Evolutionary conservation across 192 early-diverging fungal genomes (phyloP), one percentile per base, ranked within the genome.

Genomic region (Diversispora epigaea): DNA sequence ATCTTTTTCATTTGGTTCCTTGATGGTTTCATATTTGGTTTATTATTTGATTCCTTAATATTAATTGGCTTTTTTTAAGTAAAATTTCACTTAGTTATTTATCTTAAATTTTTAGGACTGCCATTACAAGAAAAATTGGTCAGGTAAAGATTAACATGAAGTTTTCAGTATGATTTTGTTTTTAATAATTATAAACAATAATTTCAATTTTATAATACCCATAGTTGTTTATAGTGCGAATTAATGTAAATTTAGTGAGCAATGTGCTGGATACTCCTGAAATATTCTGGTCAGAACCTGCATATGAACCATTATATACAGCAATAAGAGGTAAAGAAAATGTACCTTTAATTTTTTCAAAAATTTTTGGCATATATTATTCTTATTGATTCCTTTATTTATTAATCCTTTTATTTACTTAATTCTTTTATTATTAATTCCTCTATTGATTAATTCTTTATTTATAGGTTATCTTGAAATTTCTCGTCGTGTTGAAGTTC

Each of bases 111-210:
- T 32, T 32, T 32, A 32, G 96, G 79, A 94, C 91, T 77, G 91
- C 93, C 5, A 92, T 98, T 76, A 95, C 95, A 44, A 88, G 92
- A 76, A 96, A 96, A 86, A 98, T 98, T 84, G 96, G 94, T 1
- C 92, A 96, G 73, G 73, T 75, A 75, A 74, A 19, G 15, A 22
- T 19, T 62, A 47, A 43, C 39, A 14, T 46, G 8, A 9, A 43
- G 17, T n/a, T 17, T 49, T 12, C 9, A 22, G 17, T 12, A 45
- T 15, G 44, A 3, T 21, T 3, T 66, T 66, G 46, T 21, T 3
- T 47, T 47, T 4, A 47, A 10, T 11, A 9, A 40, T 64, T 43
- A 25, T 44, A 17, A 21, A 50, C 54, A 21, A 40, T 60, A n/a
- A 3, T 57, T 58, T 49, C 21, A 9, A 39, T 73, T 25, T 12